Evolutionary conservation across 2,329 filamentous ascomycete species (phyloP).

Genomic region (Fusarium longipes): DNA sequence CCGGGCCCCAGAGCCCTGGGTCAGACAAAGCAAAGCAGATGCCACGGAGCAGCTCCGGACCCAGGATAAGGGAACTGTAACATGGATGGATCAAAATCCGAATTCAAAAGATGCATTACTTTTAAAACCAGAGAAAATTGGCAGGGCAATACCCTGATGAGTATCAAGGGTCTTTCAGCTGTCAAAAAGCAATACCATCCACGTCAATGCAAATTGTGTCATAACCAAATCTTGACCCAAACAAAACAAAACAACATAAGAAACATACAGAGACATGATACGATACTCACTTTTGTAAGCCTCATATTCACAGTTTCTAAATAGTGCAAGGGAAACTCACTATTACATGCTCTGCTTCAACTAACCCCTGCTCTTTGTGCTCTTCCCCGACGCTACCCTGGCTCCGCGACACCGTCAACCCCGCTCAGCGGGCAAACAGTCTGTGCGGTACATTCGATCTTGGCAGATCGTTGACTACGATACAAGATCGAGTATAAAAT

Average conservation of each 20-base stretch:
- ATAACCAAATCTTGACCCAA: not conserved
- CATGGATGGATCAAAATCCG: not conserved
- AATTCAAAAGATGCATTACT: not conserved
- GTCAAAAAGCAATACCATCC: slow-evolving; percentile 11
- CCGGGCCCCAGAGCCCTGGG: slow-evolving; percentile 11
- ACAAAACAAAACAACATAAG: not conserved
- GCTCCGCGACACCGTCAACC: slow-evolving; percentile 2
- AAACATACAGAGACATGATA: slow-evolving; percentile 12
- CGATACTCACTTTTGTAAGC: not conserved
- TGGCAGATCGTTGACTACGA: slow-evolving; percentile 19
- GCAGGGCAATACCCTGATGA: not conserved
- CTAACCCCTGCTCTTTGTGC: slow-evolving; percentile 4
- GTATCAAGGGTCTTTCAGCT: slow-evolving; percentile 4
- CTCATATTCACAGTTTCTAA: not conserved
- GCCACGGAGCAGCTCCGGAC: slow-evolving; percentile 18
- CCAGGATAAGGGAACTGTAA: not conserved
- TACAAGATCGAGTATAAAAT: slow-evolving; percentile 23
- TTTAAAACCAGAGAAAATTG: not conserved
- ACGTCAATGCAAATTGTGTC: not conserved
- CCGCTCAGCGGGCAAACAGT: not conserved
- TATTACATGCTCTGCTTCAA: not conserved
- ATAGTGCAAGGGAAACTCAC: not conserved
- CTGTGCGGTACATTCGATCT: slow-evolving; percentile 21
- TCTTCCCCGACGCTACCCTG: slow-evolving; percentile 13
- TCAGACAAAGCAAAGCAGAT: not conserved